phyloP scores from a whole-genome alignment of 352 stramenopile genomes.

The Halophytophthora polymorphica region DNA sequence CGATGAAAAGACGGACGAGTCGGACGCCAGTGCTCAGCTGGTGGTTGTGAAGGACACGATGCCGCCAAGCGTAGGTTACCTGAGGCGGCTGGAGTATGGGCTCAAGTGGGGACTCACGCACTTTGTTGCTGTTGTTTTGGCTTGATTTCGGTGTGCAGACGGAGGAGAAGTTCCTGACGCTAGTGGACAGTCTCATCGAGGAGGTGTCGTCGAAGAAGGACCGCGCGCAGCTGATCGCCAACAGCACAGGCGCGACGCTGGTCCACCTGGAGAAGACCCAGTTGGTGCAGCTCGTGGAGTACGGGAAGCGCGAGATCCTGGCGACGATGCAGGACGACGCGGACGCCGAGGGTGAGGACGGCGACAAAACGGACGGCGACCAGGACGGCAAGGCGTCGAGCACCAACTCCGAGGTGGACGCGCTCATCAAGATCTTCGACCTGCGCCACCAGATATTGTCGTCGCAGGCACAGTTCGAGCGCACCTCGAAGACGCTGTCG shows the following conservation, averaged over 20 bases:
- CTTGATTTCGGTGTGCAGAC: slow-evolving; percentile 16
- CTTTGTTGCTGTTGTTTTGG: neutral
- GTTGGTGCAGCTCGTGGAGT: slow-evolving; percentile 58
- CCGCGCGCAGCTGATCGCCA: slow-evolving; percentile 54
- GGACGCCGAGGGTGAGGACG: slow-evolving; percentile 22
- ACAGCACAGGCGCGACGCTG: slow-evolving; percentile 68
- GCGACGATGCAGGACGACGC: slow-evolving; percentile 27
- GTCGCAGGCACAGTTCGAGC: slow-evolving; percentile 62
- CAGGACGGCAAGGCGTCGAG: slow-evolving; percentile 12
- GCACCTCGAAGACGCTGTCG: slow-evolving; percentile 43
- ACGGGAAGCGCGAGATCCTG: slow-evolving; percentile 49
- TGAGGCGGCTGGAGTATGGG: neutral
- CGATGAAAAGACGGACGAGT: neutral
- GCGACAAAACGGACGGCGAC: slow-evolving; percentile 11
- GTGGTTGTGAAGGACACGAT: slow-evolving; percentile 7
- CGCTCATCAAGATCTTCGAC: slow-evolving; percentile 69
- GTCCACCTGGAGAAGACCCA: slow-evolving; percentile 75
- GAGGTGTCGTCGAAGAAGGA: slow-evolving; percentile 61
- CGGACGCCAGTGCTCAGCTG: slow-evolving; percentile 8
- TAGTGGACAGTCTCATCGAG: slow-evolving; percentile 57
- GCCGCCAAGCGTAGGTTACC: slow-evolving; percentile 18
- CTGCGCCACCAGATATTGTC: slow-evolving; percentile 73
- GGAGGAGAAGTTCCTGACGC: slow-evolving; percentile 52
- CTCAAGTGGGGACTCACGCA: slow-evolving; percentile 2
- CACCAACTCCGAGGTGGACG: slow-evolving; percentile 58